A percentile compares a stretch with the other conserved stretches of the same genome.
Conservation (phyloP, 108 stramenopile genomes). For the Fistulifera solaris region DNA sequence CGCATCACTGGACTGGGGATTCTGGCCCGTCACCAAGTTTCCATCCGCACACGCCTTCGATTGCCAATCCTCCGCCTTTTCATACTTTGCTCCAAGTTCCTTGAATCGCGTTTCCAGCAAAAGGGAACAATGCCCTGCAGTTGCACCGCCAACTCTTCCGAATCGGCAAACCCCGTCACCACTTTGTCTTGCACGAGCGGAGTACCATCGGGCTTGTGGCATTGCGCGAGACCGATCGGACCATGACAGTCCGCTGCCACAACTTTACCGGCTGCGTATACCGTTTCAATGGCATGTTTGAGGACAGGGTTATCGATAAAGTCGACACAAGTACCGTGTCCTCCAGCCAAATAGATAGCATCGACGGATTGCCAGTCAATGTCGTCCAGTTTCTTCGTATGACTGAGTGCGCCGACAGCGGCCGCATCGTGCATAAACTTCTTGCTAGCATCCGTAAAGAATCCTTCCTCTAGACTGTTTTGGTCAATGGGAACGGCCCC, state of each 20-base stretch:
- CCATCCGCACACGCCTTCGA: conserved; percentile 61
- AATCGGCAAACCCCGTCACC: conserved; percentile 68
- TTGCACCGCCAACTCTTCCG: conserved; percentile 62
- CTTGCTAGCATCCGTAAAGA: conserved; percentile 53
- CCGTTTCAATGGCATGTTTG: conserved; percentile 48
- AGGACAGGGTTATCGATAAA: conserved; percentile 39
- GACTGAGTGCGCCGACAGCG: conserved; percentile 42
- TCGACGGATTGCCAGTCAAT: conserved; percentile 44
- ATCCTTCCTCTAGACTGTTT: conserved; percentile 27
- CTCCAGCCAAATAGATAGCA: conserved; percentile 55
- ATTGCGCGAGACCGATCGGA: conserved; percentile 53
- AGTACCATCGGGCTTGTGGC: conserved; percentile 45
- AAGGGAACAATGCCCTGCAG: conserved; percentile 50
- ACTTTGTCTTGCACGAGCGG: conserved; percentile 51
- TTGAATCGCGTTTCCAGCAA: conserved; percentile 59
- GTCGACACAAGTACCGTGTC: conserved; percentile 66
- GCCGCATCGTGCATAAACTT: conserved; percentile 65
- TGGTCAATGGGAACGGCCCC: conserved; percentile 68
- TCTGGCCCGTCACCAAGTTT: conserved; percentile 77
- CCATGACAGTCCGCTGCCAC: conserved; percentile 77
- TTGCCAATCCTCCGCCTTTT: conserved; percentile 61
- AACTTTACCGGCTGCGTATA: conserved; percentile 47
- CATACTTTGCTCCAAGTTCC: conserved; percentile 65
- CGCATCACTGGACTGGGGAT: conserved; percentile 48
- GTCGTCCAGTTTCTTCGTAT: conserved; percentile 37